A percentile compares a stretch with the other conserved stretches of the same genome.
Evolutionary conservation across 345 rosid species (phyloP).

Genomic region (Populus davidiana): DNA sequence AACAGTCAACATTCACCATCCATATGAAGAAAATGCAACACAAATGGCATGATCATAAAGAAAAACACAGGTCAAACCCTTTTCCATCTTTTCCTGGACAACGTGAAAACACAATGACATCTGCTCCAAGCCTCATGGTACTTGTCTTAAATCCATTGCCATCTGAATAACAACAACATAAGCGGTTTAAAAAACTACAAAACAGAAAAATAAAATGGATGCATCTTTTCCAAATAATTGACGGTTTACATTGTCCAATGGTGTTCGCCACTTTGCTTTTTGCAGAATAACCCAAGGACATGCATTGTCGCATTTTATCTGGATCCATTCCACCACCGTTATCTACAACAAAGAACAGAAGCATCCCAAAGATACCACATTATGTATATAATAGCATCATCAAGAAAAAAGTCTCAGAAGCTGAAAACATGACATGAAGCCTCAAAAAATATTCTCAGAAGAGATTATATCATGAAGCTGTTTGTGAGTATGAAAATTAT

Average conservation of each 20-base stretch:
- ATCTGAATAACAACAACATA: slow-evolving; percentile 42
- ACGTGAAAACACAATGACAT: slow-evolving; percentile 94
- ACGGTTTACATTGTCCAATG: slow-evolving; percentile 71
- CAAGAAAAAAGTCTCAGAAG: background rate
- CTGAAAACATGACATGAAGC: background rate
- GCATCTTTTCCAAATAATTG: background rate
- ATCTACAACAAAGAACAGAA: slow-evolving; percentile 45
- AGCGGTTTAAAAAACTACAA: background rate
- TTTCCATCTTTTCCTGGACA: slow-evolving; percentile 61
- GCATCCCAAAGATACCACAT: background rate
- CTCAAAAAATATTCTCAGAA: background rate
- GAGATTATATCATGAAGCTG: background rate
- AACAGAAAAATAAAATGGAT: background rate
- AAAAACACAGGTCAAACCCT: slow-evolving; percentile 40
- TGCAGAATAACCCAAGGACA: slow-evolving; percentile 91
- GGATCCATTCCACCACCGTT: slow-evolving; percentile 98
- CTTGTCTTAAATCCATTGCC: slow-evolving; percentile 98
- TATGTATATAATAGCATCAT: slow-evolving; percentile 11
- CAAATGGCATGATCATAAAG: background rate
- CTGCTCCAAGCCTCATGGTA: slow-evolving; percentile 99
- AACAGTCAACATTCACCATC: background rate
- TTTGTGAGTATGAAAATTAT: too few relatives aligned
- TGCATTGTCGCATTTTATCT: slow-evolving; percentile 75
- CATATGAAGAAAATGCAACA: background rate
- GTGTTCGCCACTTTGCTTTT: slow-evolving; percentile 81